These are phyloP conservation scores for Skeletonema grethae DNA, from an alignment of 108 stramenopile species.

Conservation along the genomic window DNA sequence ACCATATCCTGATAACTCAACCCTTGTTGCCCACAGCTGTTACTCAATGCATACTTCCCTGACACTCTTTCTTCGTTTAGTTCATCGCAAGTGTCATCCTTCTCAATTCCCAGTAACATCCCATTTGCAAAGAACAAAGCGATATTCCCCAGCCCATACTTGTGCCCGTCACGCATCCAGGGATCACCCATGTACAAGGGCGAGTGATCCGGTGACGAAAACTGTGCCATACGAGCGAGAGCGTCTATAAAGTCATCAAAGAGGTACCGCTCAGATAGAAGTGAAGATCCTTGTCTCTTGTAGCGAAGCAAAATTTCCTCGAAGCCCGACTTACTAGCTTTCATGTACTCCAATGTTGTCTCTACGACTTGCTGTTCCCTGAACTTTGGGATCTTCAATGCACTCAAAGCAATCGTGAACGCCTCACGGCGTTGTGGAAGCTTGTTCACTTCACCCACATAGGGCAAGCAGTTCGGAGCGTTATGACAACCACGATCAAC, in stretches of 20 bases:
- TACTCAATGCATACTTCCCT: conserved; percentile 22
- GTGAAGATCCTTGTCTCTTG: conserved; percentile 13
- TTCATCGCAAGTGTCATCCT: conserved; percentile 46
- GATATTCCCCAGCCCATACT: conserved; percentile 39
- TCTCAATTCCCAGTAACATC: conserved; percentile 36
- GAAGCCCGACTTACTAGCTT: conserved; percentile 23
- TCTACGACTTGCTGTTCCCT: conserved; percentile 22
- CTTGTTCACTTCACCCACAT: conserved; percentile 12
- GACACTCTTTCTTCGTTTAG: conserved; percentile 16
- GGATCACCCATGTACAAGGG: conserved; percentile 46
- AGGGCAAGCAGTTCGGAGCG: conserved; percentile 11
- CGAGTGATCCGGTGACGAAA: conserved; percentile 13
- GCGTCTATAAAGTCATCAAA: conserved; percentile 37
- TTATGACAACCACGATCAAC: conserved; percentile 36
- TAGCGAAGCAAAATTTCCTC: conserved; percentile 34
- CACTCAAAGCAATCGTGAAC: conserved; percentile 27
- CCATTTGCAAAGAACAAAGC: conserved; percentile 41
- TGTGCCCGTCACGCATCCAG: conserved; percentile 38
- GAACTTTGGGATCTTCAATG: conserved; percentile 14
- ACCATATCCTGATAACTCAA: conserved; percentile 23
- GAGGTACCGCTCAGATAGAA: conserved; percentile 30
- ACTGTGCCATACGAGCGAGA: conserved; percentile 20
- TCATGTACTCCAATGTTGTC: conserved; percentile 35
- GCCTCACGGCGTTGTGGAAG: conserved; percentile 22
- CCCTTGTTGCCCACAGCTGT: conserved; percentile 30